Percentiles rank a stretch among this genome's conserved stretches.
These are phyloP conservation scores for Paradendryphiella salina DNA, from an alignment of 2,329 filamentous ascomycete genomes.

Conservation along the genomic window DNA sequence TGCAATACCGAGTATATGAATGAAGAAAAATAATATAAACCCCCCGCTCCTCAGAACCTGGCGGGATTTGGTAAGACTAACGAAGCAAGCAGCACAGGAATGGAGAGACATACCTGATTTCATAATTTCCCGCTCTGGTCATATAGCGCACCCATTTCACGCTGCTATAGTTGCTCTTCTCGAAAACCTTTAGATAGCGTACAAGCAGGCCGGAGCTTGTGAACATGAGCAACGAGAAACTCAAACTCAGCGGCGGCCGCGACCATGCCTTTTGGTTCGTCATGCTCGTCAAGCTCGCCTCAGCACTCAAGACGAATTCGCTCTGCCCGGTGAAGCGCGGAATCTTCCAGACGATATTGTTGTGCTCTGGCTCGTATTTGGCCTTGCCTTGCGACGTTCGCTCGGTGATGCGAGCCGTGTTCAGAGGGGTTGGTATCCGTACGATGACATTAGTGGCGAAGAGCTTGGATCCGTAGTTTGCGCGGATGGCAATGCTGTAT, in stretches of 20 bases:
- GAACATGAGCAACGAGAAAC: constrained; percentile 96
- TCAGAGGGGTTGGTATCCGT: constrained; percentile 91
- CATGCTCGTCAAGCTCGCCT: constrained; percentile 92
- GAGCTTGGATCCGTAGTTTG: constrained; percentile 93
- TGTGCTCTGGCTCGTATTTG: constrained; percentile 97
- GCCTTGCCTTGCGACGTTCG: constrained; percentile 94
- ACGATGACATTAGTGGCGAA: constrained; percentile 97
- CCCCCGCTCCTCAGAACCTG: constrained; percentile 15
- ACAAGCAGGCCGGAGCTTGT: constrained; percentile 92
- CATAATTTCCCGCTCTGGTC: constrained; percentile 96
- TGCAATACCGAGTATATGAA: constrained; percentile 21
- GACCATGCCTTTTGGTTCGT: constrained; percentile 98
- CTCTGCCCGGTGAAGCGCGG: constrained; percentile 97
- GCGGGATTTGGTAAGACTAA: background rate
- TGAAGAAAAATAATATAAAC: constrained; percentile 3
- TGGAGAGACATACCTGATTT: constrained; percentile 69
- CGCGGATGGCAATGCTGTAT: constrained; percentile 96
- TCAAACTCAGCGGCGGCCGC: constrained; percentile 85
- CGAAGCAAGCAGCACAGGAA: background rate
- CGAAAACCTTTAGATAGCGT: constrained; percentile 95
- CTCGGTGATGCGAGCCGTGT: constrained; percentile 92
- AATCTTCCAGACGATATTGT: constrained; percentile 99
- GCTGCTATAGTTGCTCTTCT: constrained; percentile 98
- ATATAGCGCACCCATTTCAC: constrained; percentile 99
- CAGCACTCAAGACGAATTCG: constrained; percentile 92